Evolutionary conservation across 2,329 filamentous ascomycete genomes (phyloP), one percentile per base, ranked within the genome.

Genomic region (Blastomyces emzantsi): DNA sequence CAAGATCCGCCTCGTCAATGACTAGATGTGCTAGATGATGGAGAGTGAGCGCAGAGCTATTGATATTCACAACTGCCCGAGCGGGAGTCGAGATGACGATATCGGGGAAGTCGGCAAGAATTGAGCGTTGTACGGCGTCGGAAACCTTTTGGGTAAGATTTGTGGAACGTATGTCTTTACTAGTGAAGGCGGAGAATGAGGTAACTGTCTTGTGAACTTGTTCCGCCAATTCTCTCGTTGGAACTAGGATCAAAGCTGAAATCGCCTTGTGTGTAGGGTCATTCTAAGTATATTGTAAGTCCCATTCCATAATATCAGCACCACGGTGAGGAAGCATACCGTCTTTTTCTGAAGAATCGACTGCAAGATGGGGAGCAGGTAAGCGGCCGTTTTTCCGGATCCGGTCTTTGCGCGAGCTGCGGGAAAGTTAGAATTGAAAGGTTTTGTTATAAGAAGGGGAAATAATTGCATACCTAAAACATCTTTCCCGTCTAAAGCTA

Each of bases 341-440:
- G 83, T 77, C 77, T 96, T 96, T 68, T 85, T 85, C 73, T 88
- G 90, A 63, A 99, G 79, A 66, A 96, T 90, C 45, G 85, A 84
- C 69, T 96, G 89, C 19, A 99, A 78, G n/a, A 96, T 83, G 1
- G 94, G 94, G 52, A 99, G 82, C 7, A 96, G 80, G 74, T 97
- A 97, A 60, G 94, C 93, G n/a, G 91, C 91, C 13, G 94, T 99
- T 82, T 99, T 99, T 69, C 94, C 94, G 3, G 92, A 96, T 15
- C 94, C 94, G 5, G 94, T 97, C 76, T 93, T 95, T 47, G 93
- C 91, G 72, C 93, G 92, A 62, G 92, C 92, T 82, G 66, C 7
- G 43, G 41, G 4, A 61, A 15, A 33, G 54, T 65, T 52, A 55
- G 56, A 52, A 28, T 17, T 13, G 8, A 7, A 49, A 19, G 25